Conservation (phyloP, 805 yeast species). For the Jamesozyma piceae region DNA sequence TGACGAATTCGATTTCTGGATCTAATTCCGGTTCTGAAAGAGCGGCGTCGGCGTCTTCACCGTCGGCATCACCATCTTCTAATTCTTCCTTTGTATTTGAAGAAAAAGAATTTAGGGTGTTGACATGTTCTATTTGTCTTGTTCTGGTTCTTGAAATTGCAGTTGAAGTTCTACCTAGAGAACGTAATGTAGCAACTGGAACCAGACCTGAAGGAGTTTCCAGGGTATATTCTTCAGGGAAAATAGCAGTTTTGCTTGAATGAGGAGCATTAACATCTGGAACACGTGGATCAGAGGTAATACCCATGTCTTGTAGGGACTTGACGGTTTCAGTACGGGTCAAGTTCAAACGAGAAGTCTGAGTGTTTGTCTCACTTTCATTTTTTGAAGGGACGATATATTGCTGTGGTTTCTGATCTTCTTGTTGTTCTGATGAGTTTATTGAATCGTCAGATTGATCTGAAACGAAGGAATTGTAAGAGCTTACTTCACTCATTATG, state of each 20-base stretch:
- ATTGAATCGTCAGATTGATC: conserved; percentile 8
- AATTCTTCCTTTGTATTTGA: conserved; percentile 8
- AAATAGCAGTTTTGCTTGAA: conserved; percentile 50
- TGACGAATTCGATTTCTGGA: conserved; percentile 74
- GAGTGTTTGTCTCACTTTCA: not conserved
- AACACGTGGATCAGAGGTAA: conserved; percentile 43
- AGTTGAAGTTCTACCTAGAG: conserved; percentile 47
- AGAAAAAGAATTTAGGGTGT: conserved; percentile 2
- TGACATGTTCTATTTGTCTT: conserved; percentile 21
- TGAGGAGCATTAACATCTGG: conserved; percentile 51
- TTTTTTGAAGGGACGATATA: conserved; percentile 12
- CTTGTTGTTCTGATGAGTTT: conserved; percentile 9
- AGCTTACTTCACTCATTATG: conserved; percentile 10
- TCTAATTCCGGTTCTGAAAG: conserved; percentile 35
- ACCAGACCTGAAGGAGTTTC: conserved; percentile 87
- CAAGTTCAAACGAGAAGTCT: conserved; percentile 26
- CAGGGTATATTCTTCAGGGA: conserved; percentile 86
- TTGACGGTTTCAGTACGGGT: conserved; percentile 64
- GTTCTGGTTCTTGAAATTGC: conserved; percentile 33
- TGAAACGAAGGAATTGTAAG: conserved; percentile 10
- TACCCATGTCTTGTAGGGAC: conserved; percentile 55
- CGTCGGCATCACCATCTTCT: conserved; percentile 11
- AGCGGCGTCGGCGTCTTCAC: conserved; percentile 14
- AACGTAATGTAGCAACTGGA: conserved; percentile 62
- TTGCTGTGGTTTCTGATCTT: conserved; percentile 21